These are phyloP conservation scores for Chamaecyparis obtusa DNA, from an alignment of 75 land plant genomes.

Conservation along the genomic window DNA sequence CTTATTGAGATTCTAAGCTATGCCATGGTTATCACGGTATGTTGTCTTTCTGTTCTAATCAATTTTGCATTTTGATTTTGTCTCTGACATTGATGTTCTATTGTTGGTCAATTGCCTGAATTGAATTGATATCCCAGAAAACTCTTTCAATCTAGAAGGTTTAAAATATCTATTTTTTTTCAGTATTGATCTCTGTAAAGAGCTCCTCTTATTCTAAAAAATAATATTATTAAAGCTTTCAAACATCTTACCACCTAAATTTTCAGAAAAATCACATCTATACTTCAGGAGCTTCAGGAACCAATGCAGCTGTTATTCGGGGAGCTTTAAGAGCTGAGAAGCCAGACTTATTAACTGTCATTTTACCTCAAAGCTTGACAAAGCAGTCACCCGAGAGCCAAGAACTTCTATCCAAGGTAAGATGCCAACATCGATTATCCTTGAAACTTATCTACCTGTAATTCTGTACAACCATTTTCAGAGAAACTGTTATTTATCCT, in stretches of 20 bases:
- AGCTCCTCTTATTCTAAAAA: not conserved
- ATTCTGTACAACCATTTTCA: not conserved
- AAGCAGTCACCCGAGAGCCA: conserved; percentile 98
- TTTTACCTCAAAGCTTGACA: conserved; percentile 90
- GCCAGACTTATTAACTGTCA: conserved; percentile 91
- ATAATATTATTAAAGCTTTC: not conserved
- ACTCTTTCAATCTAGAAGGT: not conserved
- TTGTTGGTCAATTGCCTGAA: not conserved
- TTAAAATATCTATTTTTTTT: not conserved
- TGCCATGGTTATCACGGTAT: conserved; percentile 97
- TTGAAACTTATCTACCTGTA: conserved; percentile 1
- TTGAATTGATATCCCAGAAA: not conserved
- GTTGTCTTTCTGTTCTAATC: not conserved
- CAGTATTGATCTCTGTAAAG: not conserved
- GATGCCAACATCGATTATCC: not conserved
- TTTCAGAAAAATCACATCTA: conserved; percentile 94
- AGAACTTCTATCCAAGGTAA: conserved; percentile 76
- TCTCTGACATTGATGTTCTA: not conserved
- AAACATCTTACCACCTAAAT: not conserved
- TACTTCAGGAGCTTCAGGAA: conserved; percentile 98
- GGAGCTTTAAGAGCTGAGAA: conserved; percentile 98
- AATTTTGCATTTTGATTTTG: conserved; percentile 3
- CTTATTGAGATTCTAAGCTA: conserved; percentile 98
- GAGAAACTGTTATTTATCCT: not conserved
- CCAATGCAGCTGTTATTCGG: conserved; percentile 98